A percentile compares a stretch with the other conserved stretches of the same genome.
These are phyloP conservation scores for Holtermannia corniformis DNA, from an alignment of 768 basidiomycete species.

Conservation along the genomic window DNA sequence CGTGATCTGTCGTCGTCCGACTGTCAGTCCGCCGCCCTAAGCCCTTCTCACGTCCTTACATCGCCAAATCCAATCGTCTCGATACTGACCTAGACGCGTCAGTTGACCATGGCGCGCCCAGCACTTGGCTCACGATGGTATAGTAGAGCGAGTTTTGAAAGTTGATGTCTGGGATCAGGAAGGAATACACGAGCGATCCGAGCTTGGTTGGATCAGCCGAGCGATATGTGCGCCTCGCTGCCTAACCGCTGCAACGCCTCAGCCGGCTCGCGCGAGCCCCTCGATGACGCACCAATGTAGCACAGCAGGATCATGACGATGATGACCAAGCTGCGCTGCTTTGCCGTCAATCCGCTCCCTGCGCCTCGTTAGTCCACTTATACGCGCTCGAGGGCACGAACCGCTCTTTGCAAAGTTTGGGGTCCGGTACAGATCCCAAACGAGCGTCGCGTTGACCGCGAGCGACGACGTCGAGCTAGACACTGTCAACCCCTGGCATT, in stretches of 20 bases:
- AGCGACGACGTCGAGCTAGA: too few species aligned
- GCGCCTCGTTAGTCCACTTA: not conserved
- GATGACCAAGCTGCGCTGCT: constrained; percentile 67
- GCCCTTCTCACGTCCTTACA: constrained; percentile 13
- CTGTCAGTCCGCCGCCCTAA: too few species aligned
- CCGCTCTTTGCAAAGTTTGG: constrained; percentile 59
- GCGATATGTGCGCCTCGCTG: not conserved
- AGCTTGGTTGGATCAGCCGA: constrained; percentile 30
- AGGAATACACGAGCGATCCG: constrained; percentile 55
- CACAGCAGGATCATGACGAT: constrained; percentile 63
- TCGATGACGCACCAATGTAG: constrained; percentile 50
- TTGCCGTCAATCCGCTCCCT: constrained; percentile 57
- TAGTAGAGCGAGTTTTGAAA: constrained; percentile 70
- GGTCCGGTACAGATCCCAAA: constrained; percentile 54
- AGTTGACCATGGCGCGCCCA: not conserved
- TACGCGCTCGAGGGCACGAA: constrained; percentile 28
- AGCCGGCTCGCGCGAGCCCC: not conserved
- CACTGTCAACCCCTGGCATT: too few species aligned
- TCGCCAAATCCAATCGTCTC: constrained; percentile 62
- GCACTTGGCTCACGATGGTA: constrained; percentile 12
- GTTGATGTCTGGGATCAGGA: constrained; percentile 46
- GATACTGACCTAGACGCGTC: constrained; percentile 45
- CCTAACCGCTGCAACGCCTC: not conserved
- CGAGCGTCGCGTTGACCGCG: constrained; percentile 60
- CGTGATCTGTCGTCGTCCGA: constrained; percentile 11